Base-by-base conservation (phyloP, 169 alveolate species). In the Plasmodium gonderi region DNA sequence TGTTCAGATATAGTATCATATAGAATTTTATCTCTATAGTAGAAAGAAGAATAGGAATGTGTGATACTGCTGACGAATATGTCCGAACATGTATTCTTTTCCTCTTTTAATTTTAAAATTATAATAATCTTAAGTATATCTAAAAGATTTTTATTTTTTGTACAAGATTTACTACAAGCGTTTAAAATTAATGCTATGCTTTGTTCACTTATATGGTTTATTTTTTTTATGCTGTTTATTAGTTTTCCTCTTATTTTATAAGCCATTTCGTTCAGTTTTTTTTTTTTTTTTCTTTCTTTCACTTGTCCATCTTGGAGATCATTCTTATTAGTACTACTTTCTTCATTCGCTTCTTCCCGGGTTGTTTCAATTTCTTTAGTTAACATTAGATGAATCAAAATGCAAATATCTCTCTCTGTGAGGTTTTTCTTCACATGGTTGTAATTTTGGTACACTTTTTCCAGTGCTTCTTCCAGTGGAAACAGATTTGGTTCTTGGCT, bases 171-270 rank as follows among this genome's bases (percentile, higher is more conserved):
- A 14, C 81, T 89, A 68, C 54, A 78, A 33, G 94, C 94, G 29
- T 89, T 77, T 77, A 89, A 79, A 33, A 89, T 89, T 23, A 89
- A 51, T 2, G 94, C 89, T n/a, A 89, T 89, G 69, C 94, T 89
- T 36, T 89, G 94, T 38, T 89, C 94, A 38, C 94, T 89, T 5
- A 89, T 89, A 47, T 89, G 74, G 60, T 65, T 76, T 4, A 89
- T 29, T 40, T 77, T 87, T 38, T 26, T 51, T 31, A 87, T n/a
- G 36, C 89, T 87, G 31, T 14, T 42, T 1, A 87, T 40, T 7
- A 87, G 49, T 38, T 75, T 75, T 51, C n/a, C 40, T 60, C 51
- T 29, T 45, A 87, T 64, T 7, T 31, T 42, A 11, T 44, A 6
- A 8, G 76, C 31, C 29, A 23, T 11, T 12, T 12, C 33, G 23